Evolutionary conservation across 2,329 filamentous ascomycete genomes (phyloP).

Genomic region (Aotearoamyces nothofagi): DNA sequence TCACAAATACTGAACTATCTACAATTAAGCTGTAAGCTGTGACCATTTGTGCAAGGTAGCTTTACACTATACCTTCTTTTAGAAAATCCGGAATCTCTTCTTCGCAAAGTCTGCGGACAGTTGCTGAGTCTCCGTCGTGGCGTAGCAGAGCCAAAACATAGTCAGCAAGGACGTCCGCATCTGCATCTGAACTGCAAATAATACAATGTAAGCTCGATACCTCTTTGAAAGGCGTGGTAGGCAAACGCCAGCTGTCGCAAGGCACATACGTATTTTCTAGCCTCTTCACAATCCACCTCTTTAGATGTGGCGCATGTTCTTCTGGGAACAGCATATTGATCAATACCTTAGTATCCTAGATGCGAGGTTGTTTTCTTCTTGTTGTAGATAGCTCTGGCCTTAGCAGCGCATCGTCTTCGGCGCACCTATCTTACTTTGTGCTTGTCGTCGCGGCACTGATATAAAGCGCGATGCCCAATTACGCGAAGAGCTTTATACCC

Average conservation of each 20-base stretch:
- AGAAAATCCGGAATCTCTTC: conserved; percentile 64
- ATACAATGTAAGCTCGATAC: too few species aligned
- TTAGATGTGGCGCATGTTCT: conserved; percentile 46
- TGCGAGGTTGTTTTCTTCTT: background rate
- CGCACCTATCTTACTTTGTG: background rate
- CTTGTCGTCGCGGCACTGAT: background rate
- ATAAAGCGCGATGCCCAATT: background rate
- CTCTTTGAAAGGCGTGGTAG: too few species aligned
- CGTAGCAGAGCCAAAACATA: conserved; percentile 68
- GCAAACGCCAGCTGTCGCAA: too few species aligned
- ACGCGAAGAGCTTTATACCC: background rate
- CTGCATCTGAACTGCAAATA: conserved; percentile 53
- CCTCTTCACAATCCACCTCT: conserved; percentile 64
- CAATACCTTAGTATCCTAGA: background rate
- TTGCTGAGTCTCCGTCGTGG: conserved; percentile 49
- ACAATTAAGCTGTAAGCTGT: background rate
- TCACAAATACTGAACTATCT: conserved; percentile 49
- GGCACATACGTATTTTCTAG: conserved; percentile 55
- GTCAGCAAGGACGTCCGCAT: conserved; percentile 68
- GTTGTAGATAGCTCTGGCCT: background rate
- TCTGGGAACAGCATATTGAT: conserved; percentile 44
- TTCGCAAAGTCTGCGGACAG: conserved; percentile 52
- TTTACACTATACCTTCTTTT: conserved; percentile 37
- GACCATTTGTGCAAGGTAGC: background rate
- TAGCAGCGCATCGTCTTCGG: background rate